phyloP scores from a whole-genome alignment of 371 early-diverging fungal genomes.

The Syncephalastrum monosporum region DNA sequence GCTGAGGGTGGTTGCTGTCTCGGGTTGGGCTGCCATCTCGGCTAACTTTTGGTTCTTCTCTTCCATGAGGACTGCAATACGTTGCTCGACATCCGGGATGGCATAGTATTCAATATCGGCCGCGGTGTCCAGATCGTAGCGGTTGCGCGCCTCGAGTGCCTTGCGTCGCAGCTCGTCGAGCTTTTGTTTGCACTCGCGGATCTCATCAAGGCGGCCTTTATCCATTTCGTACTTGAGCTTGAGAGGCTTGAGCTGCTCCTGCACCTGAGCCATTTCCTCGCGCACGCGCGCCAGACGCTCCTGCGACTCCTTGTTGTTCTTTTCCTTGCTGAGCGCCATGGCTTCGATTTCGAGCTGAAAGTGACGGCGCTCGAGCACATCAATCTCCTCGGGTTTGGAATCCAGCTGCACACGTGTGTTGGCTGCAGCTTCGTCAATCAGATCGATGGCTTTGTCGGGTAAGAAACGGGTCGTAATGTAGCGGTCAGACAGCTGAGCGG shows the following conservation, averaged over 20 bases:
- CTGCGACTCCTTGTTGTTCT: constrained; percentile 76
- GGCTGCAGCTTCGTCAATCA: constrained; percentile 94
- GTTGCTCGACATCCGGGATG: constrained; percentile 79
- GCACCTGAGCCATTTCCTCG: constrained; percentile 79
- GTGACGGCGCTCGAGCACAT: constrained; percentile 85
- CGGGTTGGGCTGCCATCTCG: constrained; percentile 47
- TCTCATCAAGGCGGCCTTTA: constrained; percentile 82
- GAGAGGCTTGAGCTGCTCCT: constrained; percentile 87
- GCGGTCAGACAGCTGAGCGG: constrained; percentile 76
- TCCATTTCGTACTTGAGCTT: constrained; percentile 85
- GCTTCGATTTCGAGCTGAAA: constrained; percentile 95
- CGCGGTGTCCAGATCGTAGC: constrained; percentile 72
- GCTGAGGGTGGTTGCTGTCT: constrained; percentile 52
- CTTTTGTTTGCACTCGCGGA: constrained; percentile 83
- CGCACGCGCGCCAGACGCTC: constrained; percentile 77
- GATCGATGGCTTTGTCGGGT: constrained; percentile 87
- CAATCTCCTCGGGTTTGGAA: constrained; percentile 94
- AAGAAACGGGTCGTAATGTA: constrained; percentile 80
- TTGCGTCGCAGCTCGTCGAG: constrained; percentile 85
- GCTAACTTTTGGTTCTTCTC: constrained; percentile 60
- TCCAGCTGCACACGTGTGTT: constrained; percentile 93
- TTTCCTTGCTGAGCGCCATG: constrained; percentile 90
- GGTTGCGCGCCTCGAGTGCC: constrained; percentile 83
- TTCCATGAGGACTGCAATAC: constrained; percentile 56
- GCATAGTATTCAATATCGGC: constrained; percentile 88